Percentiles rank a stretch among this genome's conserved stretches.
Evolutionary conservation across 2,329 filamentous ascomycete genomes (phyloP).

Genomic region (Aspergillaceae sp.): DNA sequence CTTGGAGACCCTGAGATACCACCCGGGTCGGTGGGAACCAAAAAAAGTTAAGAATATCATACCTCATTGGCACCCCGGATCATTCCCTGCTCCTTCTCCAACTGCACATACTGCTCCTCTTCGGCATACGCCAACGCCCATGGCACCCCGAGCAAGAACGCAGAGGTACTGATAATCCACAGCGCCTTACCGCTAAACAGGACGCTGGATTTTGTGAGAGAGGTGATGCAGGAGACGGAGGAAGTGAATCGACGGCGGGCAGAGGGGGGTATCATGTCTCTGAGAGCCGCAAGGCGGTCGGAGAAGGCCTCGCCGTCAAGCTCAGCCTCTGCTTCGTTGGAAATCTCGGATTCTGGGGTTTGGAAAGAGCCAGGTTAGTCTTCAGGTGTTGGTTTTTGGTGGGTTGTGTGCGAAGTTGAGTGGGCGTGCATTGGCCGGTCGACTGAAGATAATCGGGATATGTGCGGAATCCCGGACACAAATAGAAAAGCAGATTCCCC

Average conservation of each 20-base stretch:
- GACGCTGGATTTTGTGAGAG: constrained; percentile 38
- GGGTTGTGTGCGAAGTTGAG: constrained; percentile 1
- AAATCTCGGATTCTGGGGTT: constrained; percentile 67
- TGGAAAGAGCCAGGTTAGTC: constrained; percentile 8
- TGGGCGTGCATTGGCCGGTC: no score
- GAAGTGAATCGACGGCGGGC: constrained; percentile 60
- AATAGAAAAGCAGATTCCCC: no score
- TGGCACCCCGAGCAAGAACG: constrained; percentile 81
- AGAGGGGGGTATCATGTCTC: constrained; percentile 67
- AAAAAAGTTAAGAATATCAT: constrained; percentile 18
- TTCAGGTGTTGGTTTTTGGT: constrained; percentile 4
- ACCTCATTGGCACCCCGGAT: constrained; percentile 82
- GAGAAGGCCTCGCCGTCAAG: constrained; percentile 52
- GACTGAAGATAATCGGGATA: no score
- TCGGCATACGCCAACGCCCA: constrained; percentile 89
- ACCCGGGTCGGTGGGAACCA: not conserved
- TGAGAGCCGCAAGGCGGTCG: constrained; percentile 63
- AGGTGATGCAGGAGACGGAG: constrained; percentile 42
- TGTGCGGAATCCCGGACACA: no score
- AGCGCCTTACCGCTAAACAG: constrained; percentile 73
- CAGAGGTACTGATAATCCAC: constrained; percentile 85
- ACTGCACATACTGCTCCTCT: constrained; percentile 93
- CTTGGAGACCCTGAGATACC: not conserved
- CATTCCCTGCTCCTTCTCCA: constrained; percentile 97
- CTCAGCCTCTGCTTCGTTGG: constrained; percentile 62